Evolutionary conservation across 805 yeast genomes (phyloP).

Genomic region (Suhomyces sp.): DNA sequence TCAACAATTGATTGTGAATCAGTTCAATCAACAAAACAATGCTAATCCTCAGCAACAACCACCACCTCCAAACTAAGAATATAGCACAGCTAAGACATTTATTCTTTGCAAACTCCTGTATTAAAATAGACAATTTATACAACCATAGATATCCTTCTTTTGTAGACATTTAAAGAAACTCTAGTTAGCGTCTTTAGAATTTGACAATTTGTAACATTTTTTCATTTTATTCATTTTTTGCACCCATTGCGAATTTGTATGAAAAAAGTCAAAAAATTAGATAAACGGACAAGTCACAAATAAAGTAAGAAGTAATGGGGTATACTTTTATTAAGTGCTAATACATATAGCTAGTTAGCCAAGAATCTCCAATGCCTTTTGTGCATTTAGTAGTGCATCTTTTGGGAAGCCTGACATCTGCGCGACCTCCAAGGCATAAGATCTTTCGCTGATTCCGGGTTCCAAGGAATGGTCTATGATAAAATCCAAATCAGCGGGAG

Average conservation of each 20-base stretch:
- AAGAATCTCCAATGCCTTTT: constrained; percentile 20
- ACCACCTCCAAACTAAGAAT: neutral
- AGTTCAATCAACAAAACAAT: constrained; percentile 12
- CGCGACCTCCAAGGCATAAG: constrained; percentile 78
- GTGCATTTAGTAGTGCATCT: constrained; percentile 54
- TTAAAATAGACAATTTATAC: neutral
- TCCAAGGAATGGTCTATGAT: constrained; percentile 54
- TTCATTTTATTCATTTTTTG: neutral
- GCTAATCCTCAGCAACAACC: constrained; percentile 11
- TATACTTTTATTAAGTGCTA: neutral
- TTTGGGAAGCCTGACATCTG: constrained; percentile 74
- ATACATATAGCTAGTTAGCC: neutral
- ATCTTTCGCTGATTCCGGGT: constrained; percentile 67
- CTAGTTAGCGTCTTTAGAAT: no score
- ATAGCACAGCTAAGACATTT: neutral
- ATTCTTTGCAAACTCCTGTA: neutral
- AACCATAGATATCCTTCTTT: neutral
- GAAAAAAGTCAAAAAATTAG: neutral
- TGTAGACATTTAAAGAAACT: no score
- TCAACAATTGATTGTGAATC: constrained; percentile 21
- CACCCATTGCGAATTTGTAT: neutral
- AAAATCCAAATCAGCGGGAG: constrained; percentile 18
- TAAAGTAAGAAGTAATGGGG: neutral
- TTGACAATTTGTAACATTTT: no score
- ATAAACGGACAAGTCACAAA: neutral